Base-by-base conservation (phyloP, 805 yeast species). In the Lipomyces oligophaga region DNA sequence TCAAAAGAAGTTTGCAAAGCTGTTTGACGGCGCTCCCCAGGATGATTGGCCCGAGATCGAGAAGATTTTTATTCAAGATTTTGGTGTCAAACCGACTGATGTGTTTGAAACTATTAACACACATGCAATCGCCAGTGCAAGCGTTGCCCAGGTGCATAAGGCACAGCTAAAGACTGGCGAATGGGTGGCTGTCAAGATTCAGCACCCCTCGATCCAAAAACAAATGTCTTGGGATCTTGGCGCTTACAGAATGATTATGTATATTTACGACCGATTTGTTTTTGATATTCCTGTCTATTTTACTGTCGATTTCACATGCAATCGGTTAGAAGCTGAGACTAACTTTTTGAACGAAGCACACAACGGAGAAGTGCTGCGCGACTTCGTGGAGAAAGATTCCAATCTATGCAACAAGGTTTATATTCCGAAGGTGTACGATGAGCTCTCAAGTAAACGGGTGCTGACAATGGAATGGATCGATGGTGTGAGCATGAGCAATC, bases 391-490 rank as follows among this genome's bases (percentile, higher is more conserved):
- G 2, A 43, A 53, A 1, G 86, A 81, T 55, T 43, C 62, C 1
- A 65, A 67, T 18, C 66, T 78, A 30, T 53, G 55, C 2, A 59
- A 58, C 13, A 68, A 70, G 25, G 72, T 80, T 4, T 73, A 80
- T 58, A 69, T 84, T 13, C 94, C 93, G 2, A 57, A 63, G 36
- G 69, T 71, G 16, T 80, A 72, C 57, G 62, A 67, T 0, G 70
- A 76, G 3, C 49, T 69, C 22, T 66, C 81, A 11, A 68, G 79
- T 1, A 58, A 62, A 33, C 73, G 78, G 39, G 78, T 84, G 2
- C 62, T 84, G 35, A 73, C 79, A 10, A 73, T 80, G 21, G 93
- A 85, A 63, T 85, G 89, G 88, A 80, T 84, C 38, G 84, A 84
- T 30, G 93, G 89, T 21, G 74, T 76, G 15, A 64, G 82, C 0